Base-by-base conservation (phyloP, 331 rosid species). In the Saraca asoca region DNA sequence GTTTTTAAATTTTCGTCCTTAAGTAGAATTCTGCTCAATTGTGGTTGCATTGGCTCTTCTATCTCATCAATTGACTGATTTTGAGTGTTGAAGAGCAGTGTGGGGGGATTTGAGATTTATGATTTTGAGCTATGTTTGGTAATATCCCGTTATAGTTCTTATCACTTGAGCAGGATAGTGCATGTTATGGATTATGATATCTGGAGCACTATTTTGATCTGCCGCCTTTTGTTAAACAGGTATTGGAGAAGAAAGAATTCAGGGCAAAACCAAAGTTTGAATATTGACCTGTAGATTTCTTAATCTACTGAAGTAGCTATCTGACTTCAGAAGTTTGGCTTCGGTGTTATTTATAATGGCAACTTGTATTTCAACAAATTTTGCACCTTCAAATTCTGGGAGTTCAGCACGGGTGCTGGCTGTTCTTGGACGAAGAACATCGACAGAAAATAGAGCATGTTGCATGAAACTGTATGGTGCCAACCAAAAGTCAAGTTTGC, bases 401-500 rank as follows among this genome's bases (percentile, higher is more conserved):
- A 93, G 83, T 72, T 88, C 88, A 14, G 83, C 76, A 2, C 82
- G 89, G 45, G 74, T 86, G 5, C 33, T 84, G 0, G 77, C 88
- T 48, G 83, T 72, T 65, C 71, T 69, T 42, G 86, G 90, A 58
- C 90, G 94, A 48, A 79, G 87, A 73, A 59, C 53, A 5, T 13
- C 79, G 59, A 58, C 70, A 10, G 88, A 75, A 43, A 86, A 82
- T 73, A 65, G 81, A 58, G 56, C 68, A 46, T 48, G 75, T 37
- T 77, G 74, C 51, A 16, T 76, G 68, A 92, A 72, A 78, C 14
- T 75, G 64, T 68, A 58, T 0, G 62, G 87, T 34, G 79, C 62
- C 13, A 49, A 31, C 53, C 74, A 82, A 49, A 93, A 83, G 81
- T 80, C 77, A 51, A 64, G 58, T 51, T 69, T 71, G 44, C 57